Evolutionary conservation across 805 yeast species (phyloP).

Genomic region (Teunomyces panamensis): DNA sequence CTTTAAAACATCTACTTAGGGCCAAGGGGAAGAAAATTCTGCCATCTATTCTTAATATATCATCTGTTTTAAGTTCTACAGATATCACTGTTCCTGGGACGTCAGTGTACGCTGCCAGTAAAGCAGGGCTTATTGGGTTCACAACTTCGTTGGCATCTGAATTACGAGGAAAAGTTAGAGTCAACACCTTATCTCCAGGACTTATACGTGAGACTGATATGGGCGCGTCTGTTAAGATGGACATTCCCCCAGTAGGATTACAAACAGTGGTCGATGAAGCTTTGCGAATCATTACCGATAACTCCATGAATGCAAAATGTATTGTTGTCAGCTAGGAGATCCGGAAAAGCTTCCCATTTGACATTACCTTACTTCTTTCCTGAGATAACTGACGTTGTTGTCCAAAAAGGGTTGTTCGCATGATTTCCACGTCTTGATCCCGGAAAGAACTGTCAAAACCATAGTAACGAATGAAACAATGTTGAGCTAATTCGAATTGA

Average conservation of each 20-base stretch:
- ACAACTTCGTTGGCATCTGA: slow-evolving; percentile 60
- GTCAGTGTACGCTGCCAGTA: slow-evolving; percentile 63
- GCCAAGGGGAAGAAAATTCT: slow-evolving; percentile 8
- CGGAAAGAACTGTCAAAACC: slow-evolving; percentile 5
- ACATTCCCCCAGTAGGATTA: slow-evolving; percentile 21
- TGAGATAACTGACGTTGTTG: background rate
- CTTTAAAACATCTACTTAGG: slow-evolving; percentile 50
- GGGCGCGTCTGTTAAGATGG: slow-evolving; percentile 37
- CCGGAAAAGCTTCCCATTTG: background rate
- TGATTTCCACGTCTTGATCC: background rate
- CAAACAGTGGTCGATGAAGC: slow-evolving; percentile 26
- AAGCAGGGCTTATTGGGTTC: slow-evolving; percentile 67
- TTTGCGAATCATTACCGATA: slow-evolving; percentile 19
- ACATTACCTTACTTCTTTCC: too few species aligned
- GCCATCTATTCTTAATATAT: slow-evolving; percentile 54
- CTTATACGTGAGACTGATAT: slow-evolving; percentile 65
- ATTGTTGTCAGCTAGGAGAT: slow-evolving; percentile 15
- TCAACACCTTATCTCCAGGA: slow-evolving; percentile 70
- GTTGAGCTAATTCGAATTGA: slow-evolving; percentile 9
- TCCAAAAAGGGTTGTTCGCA: background rate
- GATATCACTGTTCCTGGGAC: slow-evolving; percentile 49
- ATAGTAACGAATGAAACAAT: slow-evolving; percentile 10
- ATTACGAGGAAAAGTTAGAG: slow-evolving; percentile 52
- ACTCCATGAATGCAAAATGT: slow-evolving; percentile 29
- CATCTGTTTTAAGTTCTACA: slow-evolving; percentile 58